Conservation (phyloP, 805 yeast species). For the Citeromyces matritensis region DNA sequence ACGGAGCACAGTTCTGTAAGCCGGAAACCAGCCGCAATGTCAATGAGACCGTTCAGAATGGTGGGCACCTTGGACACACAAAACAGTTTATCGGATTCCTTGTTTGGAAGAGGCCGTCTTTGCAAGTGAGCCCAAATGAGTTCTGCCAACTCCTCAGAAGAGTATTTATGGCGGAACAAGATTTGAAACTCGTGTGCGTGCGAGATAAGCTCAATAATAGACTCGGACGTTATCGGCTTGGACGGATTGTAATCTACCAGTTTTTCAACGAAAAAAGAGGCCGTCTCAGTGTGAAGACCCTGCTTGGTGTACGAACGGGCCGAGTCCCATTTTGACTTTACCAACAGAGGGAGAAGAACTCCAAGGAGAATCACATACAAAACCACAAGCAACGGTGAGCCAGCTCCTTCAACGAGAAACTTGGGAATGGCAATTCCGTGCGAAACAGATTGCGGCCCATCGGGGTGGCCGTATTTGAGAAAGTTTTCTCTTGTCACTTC, state of each 20-base stretch:
- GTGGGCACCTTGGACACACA: constrained; percentile 51
- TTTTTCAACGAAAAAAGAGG: constrained; percentile 56
- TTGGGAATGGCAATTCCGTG: constrained; percentile 95
- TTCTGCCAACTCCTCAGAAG: constrained; percentile 29
- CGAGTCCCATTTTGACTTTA: constrained; percentile 82
- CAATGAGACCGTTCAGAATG: constrained; percentile 58
- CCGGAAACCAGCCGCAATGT: constrained; percentile 72
- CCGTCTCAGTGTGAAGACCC: constrained; percentile 77
- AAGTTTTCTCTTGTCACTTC: constrained; percentile 72
- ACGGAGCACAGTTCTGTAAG: constrained; percentile 45
- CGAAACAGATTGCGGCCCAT: constrained; percentile 81
- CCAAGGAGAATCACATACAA: constrained; percentile 64
- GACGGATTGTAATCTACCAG: constrained; percentile 66
- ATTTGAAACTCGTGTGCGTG: constrained; percentile 50
- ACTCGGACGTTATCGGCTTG: constrained; percentile 39
- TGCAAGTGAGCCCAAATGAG: constrained; percentile 44
- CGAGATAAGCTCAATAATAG: constrained; percentile 44
- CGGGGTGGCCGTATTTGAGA: constrained; percentile 89
- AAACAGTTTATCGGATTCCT: constrained; percentile 29
- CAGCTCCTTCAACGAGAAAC: constrained; percentile 73
- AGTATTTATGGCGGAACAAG: constrained; percentile 21
- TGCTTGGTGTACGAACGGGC: constrained; percentile 68
- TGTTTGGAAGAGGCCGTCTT: constrained; percentile 18
- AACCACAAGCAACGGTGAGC: constrained; percentile 45
- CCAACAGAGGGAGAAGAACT: constrained; percentile 62